Conservation (phyloP, 805 yeast species). For the Candida hispaniensis region DNA sequence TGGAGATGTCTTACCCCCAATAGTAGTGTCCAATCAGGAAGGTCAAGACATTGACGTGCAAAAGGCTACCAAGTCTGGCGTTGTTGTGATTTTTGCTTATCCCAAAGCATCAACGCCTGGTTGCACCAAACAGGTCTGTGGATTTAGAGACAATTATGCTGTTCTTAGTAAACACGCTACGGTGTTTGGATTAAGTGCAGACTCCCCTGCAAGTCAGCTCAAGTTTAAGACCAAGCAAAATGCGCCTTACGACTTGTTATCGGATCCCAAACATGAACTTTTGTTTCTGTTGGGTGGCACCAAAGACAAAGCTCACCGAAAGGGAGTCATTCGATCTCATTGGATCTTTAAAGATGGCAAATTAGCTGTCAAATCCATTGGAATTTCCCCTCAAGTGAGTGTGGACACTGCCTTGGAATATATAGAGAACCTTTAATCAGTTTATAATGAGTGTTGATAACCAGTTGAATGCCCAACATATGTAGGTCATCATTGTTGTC, state of each 20-base stretch:
- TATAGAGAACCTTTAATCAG: constrained; percentile 18
- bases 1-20: constrained; percentile 59
- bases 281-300: constrained; percentile 73
- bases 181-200: constrained; percentile 77
- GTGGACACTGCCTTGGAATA: constrained; percentile 25
- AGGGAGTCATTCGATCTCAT: constrained; percentile 78
- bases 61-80: constrained; percentile 31
- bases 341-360: constrained; percentile 80
- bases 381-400: constrained; percentile 36
- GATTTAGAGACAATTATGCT: constrained; percentile 60
- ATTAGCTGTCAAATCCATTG: constrained; percentile 42
- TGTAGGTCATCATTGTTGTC: too few relatives aligned
- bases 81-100: constrained; percentile 51
- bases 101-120: constrained; percentile 95
- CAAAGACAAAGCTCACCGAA: constrained; percentile 42
- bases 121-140: constrained; percentile 89
- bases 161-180: constrained; percentile 44
- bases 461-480: too few relatives aligned
- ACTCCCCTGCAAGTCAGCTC: constrained; percentile 66
- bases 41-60: constrained; percentile 47
- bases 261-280: constrained; percentile 63
- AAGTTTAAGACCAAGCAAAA: constrained; percentile 62
- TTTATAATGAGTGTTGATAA: too few relatives aligned
- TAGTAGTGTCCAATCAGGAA: constrained; percentile 57
- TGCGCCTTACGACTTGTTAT: constrained; percentile 60